Base-by-base conservation (phyloP, 495 filamentous ascomycete species). In the Trichoderma orchidacearum region DNA sequence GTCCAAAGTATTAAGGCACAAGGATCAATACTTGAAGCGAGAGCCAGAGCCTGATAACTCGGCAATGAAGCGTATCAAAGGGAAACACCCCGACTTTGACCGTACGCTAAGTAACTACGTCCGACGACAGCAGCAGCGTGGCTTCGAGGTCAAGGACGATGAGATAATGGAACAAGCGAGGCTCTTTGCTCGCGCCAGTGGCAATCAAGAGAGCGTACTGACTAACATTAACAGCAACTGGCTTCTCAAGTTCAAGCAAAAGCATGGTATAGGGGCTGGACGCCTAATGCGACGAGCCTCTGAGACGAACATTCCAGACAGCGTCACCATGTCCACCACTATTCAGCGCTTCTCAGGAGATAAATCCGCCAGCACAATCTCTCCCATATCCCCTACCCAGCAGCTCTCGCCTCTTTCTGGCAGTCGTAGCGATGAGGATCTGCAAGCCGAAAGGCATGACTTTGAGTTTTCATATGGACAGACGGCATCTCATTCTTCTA, bases 161-260 rank as follows among this genome's bases (percentile, higher is more conserved):
- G 82, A 86, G 63, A 92, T 97, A 66, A 81, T 82, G 60, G 89
- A 96, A 63, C 93, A 95, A 73, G 90, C 89, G 2, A 77, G 80
- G 50, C 84, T 89, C 55, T 99, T 97, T 65, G 87, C 89, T 18
- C 85, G 78, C 18, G 87, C 86, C 25, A 82, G 85, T 29, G 85
- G 85, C 27, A 83, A 79, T 60, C 77, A 82, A 11, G 93, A 96
- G 57, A 84, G 80, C 59, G 85, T 90, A 55, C 74, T 85, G 53
- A 89, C 91, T 67, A 77, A 84, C 31, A 83, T 85, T 61, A 90
- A 79, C 57, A 70, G 83, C 6, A 80, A 76, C 58, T 96, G 91
- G 90, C 77, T 99, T 53, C 92, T 96, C 67, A 95, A 94, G 66
- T 97, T 99, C 76, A 96, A 96, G 74, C 81, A 86, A 59, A 96